phyloP scores from a whole-genome alignment of 176 grass and related monocot species.

The Hordeum vulgare region DNA sequence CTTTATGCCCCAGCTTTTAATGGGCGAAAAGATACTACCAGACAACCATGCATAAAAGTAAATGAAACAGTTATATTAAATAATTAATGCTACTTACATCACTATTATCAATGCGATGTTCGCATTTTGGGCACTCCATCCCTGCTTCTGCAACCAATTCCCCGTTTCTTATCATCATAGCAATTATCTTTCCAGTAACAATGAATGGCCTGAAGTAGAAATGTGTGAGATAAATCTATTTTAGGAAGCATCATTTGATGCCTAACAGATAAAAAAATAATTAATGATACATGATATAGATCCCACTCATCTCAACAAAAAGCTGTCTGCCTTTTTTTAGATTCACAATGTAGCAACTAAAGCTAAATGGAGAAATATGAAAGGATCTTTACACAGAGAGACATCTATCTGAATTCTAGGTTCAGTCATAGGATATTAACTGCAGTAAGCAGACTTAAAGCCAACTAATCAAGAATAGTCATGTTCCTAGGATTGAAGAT shows the following conservation, averaged over 20 bases:
- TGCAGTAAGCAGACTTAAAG: background rate
- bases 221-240: background rate
- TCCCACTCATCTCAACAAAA: background rate
- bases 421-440: background rate
- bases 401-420: background rate
- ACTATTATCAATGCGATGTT: conserved; percentile 72
- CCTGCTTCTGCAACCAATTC: conserved; percentile 55
- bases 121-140: conserved; percentile 76
- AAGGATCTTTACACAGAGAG: background rate
- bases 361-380: background rate
- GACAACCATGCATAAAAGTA: background rate
- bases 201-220: conserved; percentile 54
- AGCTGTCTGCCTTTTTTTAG: background rate
- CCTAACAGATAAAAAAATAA: background rate
- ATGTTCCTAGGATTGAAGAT: background rate
- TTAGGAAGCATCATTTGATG: background rate
- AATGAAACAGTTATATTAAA: background rate
- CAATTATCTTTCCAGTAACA: conserved; percentile 38
- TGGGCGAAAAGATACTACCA: background rate
- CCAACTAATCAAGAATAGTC: background rate
- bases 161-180: conserved; percentile 35
- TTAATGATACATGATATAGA: background rate
- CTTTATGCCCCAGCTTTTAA: background rate
- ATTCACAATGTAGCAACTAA: background rate
- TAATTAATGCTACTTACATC: conserved; percentile 53